A percentile compares a stretch with the other conserved stretches of the same genome.
phyloP scores from a whole-genome alignment of 345 rosid genomes.

The Kandelia obovata region DNA sequence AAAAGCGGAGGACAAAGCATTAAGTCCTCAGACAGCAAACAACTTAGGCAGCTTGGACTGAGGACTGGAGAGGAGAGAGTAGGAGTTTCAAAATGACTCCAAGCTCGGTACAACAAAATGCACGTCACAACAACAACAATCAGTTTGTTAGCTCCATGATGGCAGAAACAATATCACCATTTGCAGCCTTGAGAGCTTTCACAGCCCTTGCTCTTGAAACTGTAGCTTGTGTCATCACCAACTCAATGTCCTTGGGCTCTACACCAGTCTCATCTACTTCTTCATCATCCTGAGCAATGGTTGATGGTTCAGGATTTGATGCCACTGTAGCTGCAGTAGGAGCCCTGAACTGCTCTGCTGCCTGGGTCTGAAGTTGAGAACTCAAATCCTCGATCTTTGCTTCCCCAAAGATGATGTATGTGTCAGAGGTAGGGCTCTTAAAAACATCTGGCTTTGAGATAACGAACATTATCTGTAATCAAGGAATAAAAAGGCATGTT shows the following conservation, averaged over 20 bases:
- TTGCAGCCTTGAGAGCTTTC: constrained; percentile 66
- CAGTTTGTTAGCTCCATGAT: constrained; percentile 88
- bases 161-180: constrained; percentile 82
- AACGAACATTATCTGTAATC: constrained; percentile 61
- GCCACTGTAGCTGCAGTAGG: constrained; percentile 47
- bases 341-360: constrained; percentile 83
- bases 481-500: neutral
- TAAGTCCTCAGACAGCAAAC: too few relatives aligned
- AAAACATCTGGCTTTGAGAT: constrained; percentile 87
- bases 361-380: constrained; percentile 80
- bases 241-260: constrained; percentile 82
- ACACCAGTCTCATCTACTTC: constrained; percentile 82
- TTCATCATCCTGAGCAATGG: constrained; percentile 66
- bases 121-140: constrained; percentile 1
- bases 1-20: too few relatives aligned
- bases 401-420: constrained; percentile 75
- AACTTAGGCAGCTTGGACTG: too few relatives aligned
- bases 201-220: constrained; percentile 71
- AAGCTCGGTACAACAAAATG: neutral
- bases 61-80: too few relatives aligned
- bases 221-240: constrained; percentile 93
- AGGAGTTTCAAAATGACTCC: neutral
- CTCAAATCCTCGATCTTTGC: constrained; percentile 90
- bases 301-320: constrained; percentile 63
- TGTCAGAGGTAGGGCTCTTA: constrained; percentile 85